Conservation (phyloP, 208 protist species). For the Trypanosoma theileri region DNA sequence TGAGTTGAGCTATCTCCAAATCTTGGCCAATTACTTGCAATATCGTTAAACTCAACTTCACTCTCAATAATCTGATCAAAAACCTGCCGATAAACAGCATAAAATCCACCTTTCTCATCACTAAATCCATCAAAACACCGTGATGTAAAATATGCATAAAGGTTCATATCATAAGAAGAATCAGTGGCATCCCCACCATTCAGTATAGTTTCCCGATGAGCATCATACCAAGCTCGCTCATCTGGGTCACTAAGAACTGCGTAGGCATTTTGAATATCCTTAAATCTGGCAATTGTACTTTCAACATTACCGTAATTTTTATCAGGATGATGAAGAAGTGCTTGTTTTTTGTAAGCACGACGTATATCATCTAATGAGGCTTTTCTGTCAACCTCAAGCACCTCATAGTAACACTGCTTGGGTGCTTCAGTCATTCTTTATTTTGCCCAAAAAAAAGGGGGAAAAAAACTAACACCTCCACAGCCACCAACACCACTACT, state of each 20-base stretch:
- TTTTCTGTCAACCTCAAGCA: conserved; percentile 77
- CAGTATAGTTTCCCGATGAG: conserved; percentile 84
- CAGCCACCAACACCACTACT: too few relatives aligned
- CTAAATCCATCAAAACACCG: conserved; percentile 81
- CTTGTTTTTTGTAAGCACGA: conserved; percentile 84
- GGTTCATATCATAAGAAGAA: conserved; percentile 70
- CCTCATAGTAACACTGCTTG: conserved; percentile 88
- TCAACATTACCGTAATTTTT: conserved; percentile 87
- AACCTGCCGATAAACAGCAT: conserved; percentile 69
- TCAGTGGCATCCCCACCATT: conserved; percentile 50
- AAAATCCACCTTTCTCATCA: conserved; percentile 79
- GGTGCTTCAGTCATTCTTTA: conserved; percentile 37
- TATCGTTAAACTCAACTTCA: conserved; percentile 61
- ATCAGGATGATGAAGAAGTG: conserved; percentile 88
- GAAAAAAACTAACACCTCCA: background rate
- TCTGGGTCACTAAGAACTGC: conserved; percentile 78
- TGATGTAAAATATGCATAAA: conserved; percentile 83
- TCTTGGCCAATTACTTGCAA: conserved; percentile 58
- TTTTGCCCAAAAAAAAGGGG: background rate
- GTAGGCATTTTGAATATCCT: conserved; percentile 91
- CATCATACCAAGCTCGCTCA: conserved; percentile 90
- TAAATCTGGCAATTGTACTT: conserved; percentile 73
- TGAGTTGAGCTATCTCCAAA: conserved; percentile 69
- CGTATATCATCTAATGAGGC: conserved; percentile 82
- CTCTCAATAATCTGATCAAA: conserved; percentile 75